Evolutionary conservation across 768 basidiomycete species (phyloP).

Genomic region (Tylopilus balloui): DNA sequence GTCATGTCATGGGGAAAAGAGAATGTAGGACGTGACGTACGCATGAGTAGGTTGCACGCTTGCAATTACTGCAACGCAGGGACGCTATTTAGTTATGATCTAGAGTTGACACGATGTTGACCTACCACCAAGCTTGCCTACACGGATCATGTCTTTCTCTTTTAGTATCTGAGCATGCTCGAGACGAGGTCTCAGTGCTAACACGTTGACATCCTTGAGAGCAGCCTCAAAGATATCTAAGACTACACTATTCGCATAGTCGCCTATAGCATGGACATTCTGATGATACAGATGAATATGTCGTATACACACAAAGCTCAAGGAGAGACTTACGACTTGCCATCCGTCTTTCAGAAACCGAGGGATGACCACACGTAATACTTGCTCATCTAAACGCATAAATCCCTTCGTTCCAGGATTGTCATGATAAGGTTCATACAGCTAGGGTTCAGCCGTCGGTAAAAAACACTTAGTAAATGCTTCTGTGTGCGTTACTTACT

Average conservation of each 20-base stretch:
- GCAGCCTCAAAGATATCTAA: constrained; percentile 78
- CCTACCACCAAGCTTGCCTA: constrained; percentile 75
- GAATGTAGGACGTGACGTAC: constrained; percentile 36
- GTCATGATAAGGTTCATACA: constrained; percentile 65
- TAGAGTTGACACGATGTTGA: neutral
- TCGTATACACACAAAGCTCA: neutral
- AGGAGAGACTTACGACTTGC: constrained; percentile 69
- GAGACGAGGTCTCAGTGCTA: constrained; percentile 68
- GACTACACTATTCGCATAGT: constrained; percentile 81
- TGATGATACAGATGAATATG: constrained; percentile 1
- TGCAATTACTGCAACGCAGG: constrained; percentile 61
- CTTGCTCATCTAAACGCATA: constrained; percentile 62
- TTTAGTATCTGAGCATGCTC: constrained; percentile 90
- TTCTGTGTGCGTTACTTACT: constrained; percentile 36
- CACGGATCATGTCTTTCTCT: constrained; percentile 62
- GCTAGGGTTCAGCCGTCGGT: neutral
- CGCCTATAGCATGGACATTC: constrained; percentile 88
- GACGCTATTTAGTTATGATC: neutral
- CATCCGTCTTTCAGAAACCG: constrained; percentile 76
- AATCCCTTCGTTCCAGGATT: constrained; percentile 72
- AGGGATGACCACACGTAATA: constrained; percentile 59
- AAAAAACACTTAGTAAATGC: too few relatives aligned
- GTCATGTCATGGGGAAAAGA: neutral
- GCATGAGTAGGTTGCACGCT: constrained; percentile 90
- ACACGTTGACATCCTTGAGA: constrained; percentile 55